Base-by-base conservation (phyloP, 441 rosid species). In the Metrosideros polymorpha region DNA sequence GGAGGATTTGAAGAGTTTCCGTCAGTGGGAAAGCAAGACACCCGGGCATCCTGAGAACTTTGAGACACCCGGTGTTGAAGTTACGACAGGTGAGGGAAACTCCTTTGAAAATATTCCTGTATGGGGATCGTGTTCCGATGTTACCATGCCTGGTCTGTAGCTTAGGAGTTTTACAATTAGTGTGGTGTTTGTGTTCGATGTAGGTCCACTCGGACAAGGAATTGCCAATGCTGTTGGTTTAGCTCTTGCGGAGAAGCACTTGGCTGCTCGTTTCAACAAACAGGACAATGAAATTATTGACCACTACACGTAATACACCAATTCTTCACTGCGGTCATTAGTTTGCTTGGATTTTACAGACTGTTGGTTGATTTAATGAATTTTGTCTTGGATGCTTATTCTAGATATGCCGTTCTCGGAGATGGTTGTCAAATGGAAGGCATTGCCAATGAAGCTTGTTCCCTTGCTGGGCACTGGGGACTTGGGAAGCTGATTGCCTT, bases 1-100 rank as follows among this genome's bases (percentile, higher is more conserved):
- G 86, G 99, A 97, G 82, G 99, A 98, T 89, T 93, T 97, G 94
- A 95, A 92, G 95, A 29, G 39, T 7, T 98, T 98, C 91, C 93
- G 99, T 76, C 99, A 98, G 51, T 97, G 96, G 98, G 99, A 91
- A 90, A 98, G 99, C 92, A 95, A 13, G 82, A 98, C 99, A 12
- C 99, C 99, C 19, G 99, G 99, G 86, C 99, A 98, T 89, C 99
- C 99, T 8, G 99, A 98, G 95, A 98, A 98, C 91, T 98, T 97
- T 57, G 99, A 97, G 94, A 98, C 99, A 59, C 99, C 97, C 52
- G 99, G 99, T 30, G 91, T 98, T 88, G 99, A 98, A 92, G 99
- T 98, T 87, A 98, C 99, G 29, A 98, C 99, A 88, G 99, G 99
- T 98, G 87, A 86, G 95, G 35, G 84, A 71, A 71, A 7, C 27